Conservation (phyloP, 2,329 filamentous ascomycete species). For the Xylariaceae sp. region DNA sequence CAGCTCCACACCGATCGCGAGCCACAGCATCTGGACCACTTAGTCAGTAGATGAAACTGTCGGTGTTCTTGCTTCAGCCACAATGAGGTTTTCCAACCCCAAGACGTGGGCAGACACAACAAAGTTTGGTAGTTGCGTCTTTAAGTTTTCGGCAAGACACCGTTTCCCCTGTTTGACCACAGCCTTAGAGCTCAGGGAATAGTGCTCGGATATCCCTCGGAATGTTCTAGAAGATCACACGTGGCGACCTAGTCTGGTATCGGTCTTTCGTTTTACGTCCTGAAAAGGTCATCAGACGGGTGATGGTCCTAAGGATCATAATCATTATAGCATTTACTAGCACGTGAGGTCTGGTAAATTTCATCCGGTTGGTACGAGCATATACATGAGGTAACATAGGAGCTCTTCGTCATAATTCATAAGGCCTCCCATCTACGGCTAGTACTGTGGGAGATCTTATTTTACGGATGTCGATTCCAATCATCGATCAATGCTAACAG, state of each 20-base stretch:
- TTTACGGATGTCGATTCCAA: too few relatives aligned
- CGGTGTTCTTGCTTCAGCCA: slow-evolving; percentile 1
- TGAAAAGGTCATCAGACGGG: slow-evolving; percentile 19
- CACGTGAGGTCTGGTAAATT: too few relatives aligned
- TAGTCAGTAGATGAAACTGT: background rate
- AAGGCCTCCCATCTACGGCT: too few relatives aligned
- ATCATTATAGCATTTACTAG: too few relatives aligned
- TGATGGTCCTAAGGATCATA: too few relatives aligned
- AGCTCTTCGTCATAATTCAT: too few relatives aligned
- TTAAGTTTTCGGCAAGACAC: slow-evolving; percentile 4
- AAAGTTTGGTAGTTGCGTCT: slow-evolving; percentile 18
- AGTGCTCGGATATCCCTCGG: background rate
- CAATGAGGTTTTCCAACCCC: slow-evolving; percentile 9
- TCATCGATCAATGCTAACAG: too few relatives aligned
- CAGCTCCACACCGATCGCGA: slow-evolving; percentile 5
- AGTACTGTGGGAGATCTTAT: too few relatives aligned
- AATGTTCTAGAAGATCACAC: slow-evolving; percentile 16
- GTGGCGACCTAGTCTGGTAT: too few relatives aligned
- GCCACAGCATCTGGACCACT: slow-evolving; percentile 16
- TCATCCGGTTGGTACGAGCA: too few relatives aligned
- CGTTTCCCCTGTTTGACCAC: slow-evolving; percentile 13
- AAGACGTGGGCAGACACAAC: slow-evolving; percentile 13
- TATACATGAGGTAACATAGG: too few relatives aligned
- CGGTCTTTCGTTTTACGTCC: background rate
- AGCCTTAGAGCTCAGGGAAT: background rate